These are phyloP conservation scores for Geotrichum aggregatum DNA, from an alignment of 1,139 yeast genomes.

Conservation along the genomic window DNA sequence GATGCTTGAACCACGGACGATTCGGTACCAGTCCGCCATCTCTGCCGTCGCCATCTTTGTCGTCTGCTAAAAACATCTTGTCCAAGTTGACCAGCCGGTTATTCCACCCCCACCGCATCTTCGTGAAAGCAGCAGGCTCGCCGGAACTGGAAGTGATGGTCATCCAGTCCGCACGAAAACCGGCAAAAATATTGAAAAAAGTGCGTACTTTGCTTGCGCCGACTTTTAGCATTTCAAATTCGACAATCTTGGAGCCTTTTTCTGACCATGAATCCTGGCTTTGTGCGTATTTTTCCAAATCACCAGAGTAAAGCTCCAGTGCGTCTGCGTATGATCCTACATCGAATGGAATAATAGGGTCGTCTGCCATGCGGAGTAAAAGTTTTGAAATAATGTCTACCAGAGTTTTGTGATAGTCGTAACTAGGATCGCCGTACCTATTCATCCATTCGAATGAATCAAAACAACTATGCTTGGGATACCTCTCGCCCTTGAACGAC, in stretches of 20 bases:
- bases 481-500: constrained; percentile 43
- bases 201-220: constrained; percentile 31
- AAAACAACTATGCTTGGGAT: constrained; percentile 60
- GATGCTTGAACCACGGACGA: constrained; percentile 66
- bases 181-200: constrained; percentile 34
- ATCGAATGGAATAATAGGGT: constrained; percentile 72
- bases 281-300: constrained; percentile 47
- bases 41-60: constrained; percentile 35
- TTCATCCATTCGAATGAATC: constrained; percentile 52
- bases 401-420: constrained; percentile 55
- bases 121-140: constrained; percentile 68
- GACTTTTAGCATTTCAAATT: constrained; percentile 26
- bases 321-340: constrained; percentile 48
- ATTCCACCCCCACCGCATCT: constrained; percentile 79
- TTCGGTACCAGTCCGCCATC: constrained; percentile 35
- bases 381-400: constrained; percentile 56
- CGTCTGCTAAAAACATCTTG: constrained; percentile 48
- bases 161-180: constrained; percentile 56
- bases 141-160: constrained; percentile 38
- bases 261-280: constrained; percentile 22
- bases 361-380: constrained; percentile 58
- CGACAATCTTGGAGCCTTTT: constrained; percentile 13
- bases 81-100: constrained; percentile 57
- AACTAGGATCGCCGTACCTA: constrained; percentile 34
- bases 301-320: constrained; percentile 46